Evolutionary conservation across 345 rosid species (phyloP).

Genomic region (Brassica juncea): DNA sequence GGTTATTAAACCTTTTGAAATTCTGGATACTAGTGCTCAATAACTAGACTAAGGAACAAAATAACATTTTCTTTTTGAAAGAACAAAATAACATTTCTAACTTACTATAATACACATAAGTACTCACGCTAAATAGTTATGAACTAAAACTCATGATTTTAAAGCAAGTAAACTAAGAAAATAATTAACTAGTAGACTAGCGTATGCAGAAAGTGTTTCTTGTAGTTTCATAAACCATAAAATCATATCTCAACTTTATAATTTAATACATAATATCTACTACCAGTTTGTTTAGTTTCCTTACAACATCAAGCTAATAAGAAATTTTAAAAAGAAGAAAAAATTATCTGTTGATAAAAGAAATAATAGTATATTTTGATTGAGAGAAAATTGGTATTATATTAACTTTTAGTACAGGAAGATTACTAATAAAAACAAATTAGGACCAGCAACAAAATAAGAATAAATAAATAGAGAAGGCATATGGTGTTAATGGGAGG

Average conservation of each 20-base stretch:
- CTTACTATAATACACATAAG: not conserved
- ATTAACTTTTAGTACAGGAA: not conserved
- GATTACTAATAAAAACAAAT: not conserved
- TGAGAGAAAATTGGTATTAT: not conserved
- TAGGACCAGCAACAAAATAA: not conserved
- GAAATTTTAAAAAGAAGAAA: not conserved
- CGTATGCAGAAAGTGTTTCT: not conserved
- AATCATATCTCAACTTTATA: not conserved
- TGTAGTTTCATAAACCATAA: not conserved
- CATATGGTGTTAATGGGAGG: constrained; percentile 29
- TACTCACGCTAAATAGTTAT: not conserved
- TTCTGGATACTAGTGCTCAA: not conserved
- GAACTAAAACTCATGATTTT: not conserved
- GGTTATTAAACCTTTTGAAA: not conserved
- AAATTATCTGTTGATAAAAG: not conserved
- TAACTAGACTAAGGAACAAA: not conserved
- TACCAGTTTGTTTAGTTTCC: not conserved
- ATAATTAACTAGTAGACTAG: not conserved
- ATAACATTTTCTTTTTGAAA: not conserved
- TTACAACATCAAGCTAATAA: not conserved
- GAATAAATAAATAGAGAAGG: not conserved
- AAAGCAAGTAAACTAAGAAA: not conserved
- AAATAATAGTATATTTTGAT: not conserved
- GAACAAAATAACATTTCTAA: not conserved
- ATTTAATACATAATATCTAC: not conserved